phyloP scores from a whole-genome alignment of 2,329 filamentous ascomycete genomes.

The Macrophomina tecta region DNA sequence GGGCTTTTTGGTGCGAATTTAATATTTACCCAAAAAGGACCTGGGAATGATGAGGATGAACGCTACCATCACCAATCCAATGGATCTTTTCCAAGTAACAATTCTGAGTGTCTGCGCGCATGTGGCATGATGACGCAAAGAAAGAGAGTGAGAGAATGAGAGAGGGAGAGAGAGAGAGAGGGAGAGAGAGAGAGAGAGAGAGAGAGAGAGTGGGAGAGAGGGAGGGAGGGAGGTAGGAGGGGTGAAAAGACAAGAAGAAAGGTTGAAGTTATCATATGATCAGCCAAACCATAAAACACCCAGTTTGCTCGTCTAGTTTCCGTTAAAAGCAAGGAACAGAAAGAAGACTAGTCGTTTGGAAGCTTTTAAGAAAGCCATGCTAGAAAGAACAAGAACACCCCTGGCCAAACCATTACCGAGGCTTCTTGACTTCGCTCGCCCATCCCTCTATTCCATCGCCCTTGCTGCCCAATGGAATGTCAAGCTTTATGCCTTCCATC shows the following conservation, averaged over 20 bases:
- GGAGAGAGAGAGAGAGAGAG: no score
- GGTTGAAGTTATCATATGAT: slow-evolving; percentile 26
- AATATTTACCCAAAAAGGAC: not conserved
- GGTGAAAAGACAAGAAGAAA: not conserved
- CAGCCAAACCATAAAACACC: slow-evolving; percentile 24
- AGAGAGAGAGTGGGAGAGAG: no score
- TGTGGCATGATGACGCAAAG: slow-evolving; percentile 13
- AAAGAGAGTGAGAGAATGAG: not conserved
- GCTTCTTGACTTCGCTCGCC: slow-evolving; percentile 81
- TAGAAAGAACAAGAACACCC: not conserved
- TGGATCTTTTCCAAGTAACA: slow-evolving; percentile 4
- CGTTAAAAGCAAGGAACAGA: slow-evolving; percentile 17
- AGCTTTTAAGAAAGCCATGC: not conserved
- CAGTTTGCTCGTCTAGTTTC: slow-evolving; percentile 28
- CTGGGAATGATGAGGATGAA: not conserved
- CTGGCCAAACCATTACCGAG: slow-evolving; percentile 18
- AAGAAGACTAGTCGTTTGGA: slow-evolving; percentile 23
- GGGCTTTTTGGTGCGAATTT: not conserved
- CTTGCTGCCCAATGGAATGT: slow-evolving; percentile 77
- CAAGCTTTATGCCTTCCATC: slow-evolving; percentile 81
- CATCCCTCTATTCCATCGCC: slow-evolving; percentile 95
- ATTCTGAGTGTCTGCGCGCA: not conserved
- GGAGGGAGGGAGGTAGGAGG: no score
- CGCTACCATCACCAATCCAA: slow-evolving; percentile 16
- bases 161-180: no score